These are phyloP conservation scores for Penicillium turbatum DNA, from an alignment of 495 filamentous ascomycete species.

Conservation along the genomic window DNA sequence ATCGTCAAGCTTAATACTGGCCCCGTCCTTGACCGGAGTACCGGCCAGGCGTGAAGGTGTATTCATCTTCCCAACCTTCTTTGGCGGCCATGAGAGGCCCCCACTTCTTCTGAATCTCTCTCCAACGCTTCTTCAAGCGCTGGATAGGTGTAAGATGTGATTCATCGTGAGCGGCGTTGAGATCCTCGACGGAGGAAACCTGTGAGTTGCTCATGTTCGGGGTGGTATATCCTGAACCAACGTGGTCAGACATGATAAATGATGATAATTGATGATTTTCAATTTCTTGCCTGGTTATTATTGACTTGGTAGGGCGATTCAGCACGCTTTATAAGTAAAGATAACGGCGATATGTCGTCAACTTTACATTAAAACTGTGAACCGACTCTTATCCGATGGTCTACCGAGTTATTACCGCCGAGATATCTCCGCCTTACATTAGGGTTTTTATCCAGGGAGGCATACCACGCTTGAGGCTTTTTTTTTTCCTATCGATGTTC, in stretches of 20 bases:
- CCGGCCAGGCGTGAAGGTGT: slow-evolving; percentile 6
- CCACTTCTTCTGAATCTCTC: slow-evolving; percentile 2
- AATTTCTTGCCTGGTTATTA: background rate
- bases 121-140: slow-evolving; percentile 4
- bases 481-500: background rate
- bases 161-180: background rate
- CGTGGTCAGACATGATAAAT: background rate
- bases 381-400: background rate
- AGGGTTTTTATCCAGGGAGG: too few relatives aligned
- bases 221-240: background rate
- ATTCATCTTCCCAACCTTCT: slow-evolving; percentile 3
- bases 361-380: background rate
- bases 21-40: slow-evolving; percentile 3
- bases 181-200: background rate
- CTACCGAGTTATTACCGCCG: slow-evolving; percentile 3
- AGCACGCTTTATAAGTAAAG: background rate
- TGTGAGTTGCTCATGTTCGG: background rate
- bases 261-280: background rate
- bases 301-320: background rate
- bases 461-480: background rate
- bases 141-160: background rate
- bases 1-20: background rate
- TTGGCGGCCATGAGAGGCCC: slow-evolving; percentile 10
- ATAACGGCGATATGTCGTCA: background rate
- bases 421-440: background rate